Conservation (phyloP, 148 eudicot genomes). For the Cornus suecica region DNA sequence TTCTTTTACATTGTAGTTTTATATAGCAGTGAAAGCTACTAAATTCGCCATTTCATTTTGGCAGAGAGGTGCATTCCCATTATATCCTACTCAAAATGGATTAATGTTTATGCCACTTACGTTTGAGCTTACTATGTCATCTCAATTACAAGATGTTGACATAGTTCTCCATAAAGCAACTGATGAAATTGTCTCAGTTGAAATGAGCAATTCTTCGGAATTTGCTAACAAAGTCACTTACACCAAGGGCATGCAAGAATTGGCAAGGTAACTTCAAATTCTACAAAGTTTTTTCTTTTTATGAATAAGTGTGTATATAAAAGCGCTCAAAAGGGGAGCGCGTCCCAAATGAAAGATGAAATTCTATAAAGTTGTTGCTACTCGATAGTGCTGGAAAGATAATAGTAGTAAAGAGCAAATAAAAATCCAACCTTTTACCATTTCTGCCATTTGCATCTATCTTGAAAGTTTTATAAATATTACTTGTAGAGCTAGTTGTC, state of each 20-base stretch:
- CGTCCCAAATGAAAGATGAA: too few species aligned
- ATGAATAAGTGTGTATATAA: too few species aligned
- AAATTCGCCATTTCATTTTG: conserved; percentile 29
- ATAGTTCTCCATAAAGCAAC: conserved; percentile 88
- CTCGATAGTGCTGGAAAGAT: background rate
- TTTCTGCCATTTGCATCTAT: background rate
- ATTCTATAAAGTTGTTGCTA: background rate
- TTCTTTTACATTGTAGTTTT: background rate
- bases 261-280: conserved; percentile 43
- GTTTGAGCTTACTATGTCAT: conserved; percentile 59
- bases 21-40: conserved; percentile 18
- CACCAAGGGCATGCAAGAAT: conserved; percentile 64
- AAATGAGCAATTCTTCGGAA: conserved; percentile 46
- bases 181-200: conserved; percentile 77
- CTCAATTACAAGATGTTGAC: conserved; percentile 71
- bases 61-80: conserved; percentile 99
- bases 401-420: background rate
- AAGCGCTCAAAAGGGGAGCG: too few species aligned
- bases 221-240: conserved; percentile 51
- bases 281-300: too few species aligned
- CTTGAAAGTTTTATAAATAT: background rate
- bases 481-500: too few species aligned
- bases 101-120: conserved; percentile 82
- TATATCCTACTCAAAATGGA: conserved; percentile 49
- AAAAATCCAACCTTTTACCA: background rate